Conservation (phyloP, 176 grass and related monocot species). For the Oryza brachyantha region DNA sequence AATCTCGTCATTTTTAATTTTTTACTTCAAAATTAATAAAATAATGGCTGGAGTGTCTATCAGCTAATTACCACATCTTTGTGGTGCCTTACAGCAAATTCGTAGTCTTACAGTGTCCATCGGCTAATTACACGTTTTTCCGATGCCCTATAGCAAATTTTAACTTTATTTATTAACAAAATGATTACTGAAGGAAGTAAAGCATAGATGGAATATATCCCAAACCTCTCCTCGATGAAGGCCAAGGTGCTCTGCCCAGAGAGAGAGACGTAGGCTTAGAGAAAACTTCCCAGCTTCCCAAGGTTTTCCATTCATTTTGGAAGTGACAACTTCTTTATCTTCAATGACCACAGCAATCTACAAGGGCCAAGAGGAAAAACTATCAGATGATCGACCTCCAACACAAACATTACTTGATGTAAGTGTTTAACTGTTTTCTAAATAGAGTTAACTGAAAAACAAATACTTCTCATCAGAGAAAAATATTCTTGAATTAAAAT, state of each 20-base stretch:
- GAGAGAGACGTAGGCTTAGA: constrained; percentile 74
- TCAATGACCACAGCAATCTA: constrained; percentile 97
- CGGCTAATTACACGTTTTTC: too few relatives aligned
- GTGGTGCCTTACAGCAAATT: too few relatives aligned
- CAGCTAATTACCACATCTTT: too few relatives aligned
- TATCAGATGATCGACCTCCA: neutral
- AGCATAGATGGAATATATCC: constrained; percentile 14
- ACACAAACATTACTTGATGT: neutral
- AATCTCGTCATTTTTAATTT: too few relatives aligned
- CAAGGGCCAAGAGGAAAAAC: neutral
- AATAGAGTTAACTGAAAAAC: constrained; percentile 9
- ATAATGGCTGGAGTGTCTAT: too few relatives aligned
- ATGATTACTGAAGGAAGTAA: neutral
- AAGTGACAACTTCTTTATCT: constrained; percentile 93
- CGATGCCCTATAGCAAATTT: too few relatives aligned
- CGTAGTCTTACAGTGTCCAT: too few relatives aligned
- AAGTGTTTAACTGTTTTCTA: neutral
- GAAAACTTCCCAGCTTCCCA: constrained; percentile 97
- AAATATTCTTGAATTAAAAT: neutral
- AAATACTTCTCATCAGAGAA: constrained; percentile 8
- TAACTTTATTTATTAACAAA: neutral
- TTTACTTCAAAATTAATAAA: too few relatives aligned
- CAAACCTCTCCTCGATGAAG: constrained; percentile 83
- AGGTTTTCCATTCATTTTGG: constrained; percentile 92
- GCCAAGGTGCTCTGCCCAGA: constrained; percentile 96